Conservation (phyloP, 2,329 filamentous ascomycete species). For the Stagonosporopsis rhizophila region DNA sequence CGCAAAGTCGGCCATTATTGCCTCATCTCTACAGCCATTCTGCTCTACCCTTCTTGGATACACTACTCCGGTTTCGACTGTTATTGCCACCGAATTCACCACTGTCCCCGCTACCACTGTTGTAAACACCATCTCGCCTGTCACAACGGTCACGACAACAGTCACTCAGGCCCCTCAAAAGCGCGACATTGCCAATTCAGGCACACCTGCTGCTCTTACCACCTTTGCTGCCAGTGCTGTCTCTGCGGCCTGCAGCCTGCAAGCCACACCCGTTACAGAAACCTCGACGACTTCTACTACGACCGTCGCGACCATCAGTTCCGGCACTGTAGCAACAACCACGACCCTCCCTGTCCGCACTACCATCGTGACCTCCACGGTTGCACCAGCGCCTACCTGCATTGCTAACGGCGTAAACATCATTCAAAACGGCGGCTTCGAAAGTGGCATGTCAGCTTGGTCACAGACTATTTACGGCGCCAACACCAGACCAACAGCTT, state of each 20-base stretch:
- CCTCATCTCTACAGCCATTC: background rate
- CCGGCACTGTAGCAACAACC: background rate
- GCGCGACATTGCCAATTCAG: background rate
- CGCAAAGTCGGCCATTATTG: background rate
- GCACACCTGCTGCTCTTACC: background rate
- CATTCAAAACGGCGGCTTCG: background rate
- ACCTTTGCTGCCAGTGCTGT: background rate
- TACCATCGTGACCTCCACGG: background rate
- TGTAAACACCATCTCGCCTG: background rate
- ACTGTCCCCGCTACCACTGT: background rate
- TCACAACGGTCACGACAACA: background rate
- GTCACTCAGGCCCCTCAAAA: background rate
- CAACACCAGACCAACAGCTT: background rate
- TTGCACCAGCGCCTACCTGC: background rate
- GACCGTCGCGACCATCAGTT: background rate
- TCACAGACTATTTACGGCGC: background rate
- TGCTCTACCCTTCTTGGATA: background rate
- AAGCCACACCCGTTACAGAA: background rate
- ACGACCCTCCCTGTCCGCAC: background rate
- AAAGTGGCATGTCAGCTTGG: background rate
- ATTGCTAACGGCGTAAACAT: background rate
- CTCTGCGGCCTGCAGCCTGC: background rate
- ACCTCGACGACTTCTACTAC: background rate
- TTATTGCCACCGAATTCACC: background rate
- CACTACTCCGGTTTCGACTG: background rate